Evolutionary conservation across 2,329 filamentous ascomycete genomes (phyloP), one percentile per base, ranked within the genome.

Genomic region (Trichothecium sympodiale): DNA sequence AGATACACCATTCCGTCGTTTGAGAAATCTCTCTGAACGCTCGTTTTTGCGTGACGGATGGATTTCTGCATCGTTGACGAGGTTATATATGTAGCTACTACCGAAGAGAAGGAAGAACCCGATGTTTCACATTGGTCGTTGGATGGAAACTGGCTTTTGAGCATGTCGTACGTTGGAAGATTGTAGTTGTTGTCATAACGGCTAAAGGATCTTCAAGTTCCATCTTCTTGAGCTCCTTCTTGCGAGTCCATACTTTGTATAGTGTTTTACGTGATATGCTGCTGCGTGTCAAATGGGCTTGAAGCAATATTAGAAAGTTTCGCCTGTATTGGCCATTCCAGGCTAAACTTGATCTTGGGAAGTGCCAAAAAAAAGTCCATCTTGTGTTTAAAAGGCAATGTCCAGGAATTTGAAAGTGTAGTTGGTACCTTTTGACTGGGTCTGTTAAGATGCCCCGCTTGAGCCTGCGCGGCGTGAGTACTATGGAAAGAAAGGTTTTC

Each of bases 91-190:
- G 54, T 86, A 86, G 30, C 70, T 78, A 17, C 77, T 80, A 17
- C 77, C 79, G 59, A 89, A 89, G 13, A 87, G 66, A 3, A 77
- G 77, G 50, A 88, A 87, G 68, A 87, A 86, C 29, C 81, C 81
- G 34, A 25, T 25, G 20, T 10, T 10, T 10, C 20, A 25, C 20
- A 10, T 25, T n/a, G n/a, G n/a, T n/a, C n/a, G n/a, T n/a, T n/a
- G n/a, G n/a, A n/a, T n/a, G n/a, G n/a, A n/a, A n/a, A n/a, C n/a
- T n/a, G n/a, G n/a, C n/a, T n/a, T n/a, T n/a, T n/a, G 12, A 25
- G 4, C 14, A 16, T n/a, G 36, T 60, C 64, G 55, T 63, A 84
- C 79, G 73, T 80, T 41, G 75, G 64, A 31, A 86, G 59, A 44
- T 83, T 69, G 51, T 78, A 83, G 52, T 84, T 75, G 41, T 80